Evolutionary conservation across 2,329 filamentous ascomycete species (phyloP).

Genomic region (Cercospora sp.): DNA sequence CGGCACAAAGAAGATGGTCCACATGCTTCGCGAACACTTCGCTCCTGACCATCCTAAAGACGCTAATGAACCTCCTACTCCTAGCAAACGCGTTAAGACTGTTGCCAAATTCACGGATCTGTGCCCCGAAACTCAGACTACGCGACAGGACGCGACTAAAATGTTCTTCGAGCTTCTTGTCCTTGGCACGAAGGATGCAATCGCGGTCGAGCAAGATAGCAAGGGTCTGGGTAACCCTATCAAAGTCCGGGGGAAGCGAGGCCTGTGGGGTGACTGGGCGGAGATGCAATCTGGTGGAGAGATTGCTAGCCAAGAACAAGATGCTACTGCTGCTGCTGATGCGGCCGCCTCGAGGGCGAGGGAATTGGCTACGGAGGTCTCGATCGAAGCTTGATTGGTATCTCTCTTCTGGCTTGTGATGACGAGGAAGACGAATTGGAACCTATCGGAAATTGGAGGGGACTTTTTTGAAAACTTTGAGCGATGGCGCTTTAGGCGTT

Average conservation of each 20-base stretch:
- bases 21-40: conserved; percentile 87
- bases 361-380: conserved; percentile 1
- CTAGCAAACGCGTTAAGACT: conserved; percentile 71
- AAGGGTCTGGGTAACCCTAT: conserved; percentile 76
- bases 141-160: conserved; percentile 89
- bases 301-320: conserved; percentile 24
- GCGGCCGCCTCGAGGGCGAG: background rate
- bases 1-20: conserved; percentile 92
- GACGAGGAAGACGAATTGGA: background rate
- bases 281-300: conserved; percentile 56
- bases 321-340: background rate
- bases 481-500: conserved; percentile 5
- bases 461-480: background rate
- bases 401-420: background rate
- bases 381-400: background rate
- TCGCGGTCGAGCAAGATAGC: conserved; percentile 84
- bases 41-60: conserved; percentile 53
- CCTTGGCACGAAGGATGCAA: conserved; percentile 93
- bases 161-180: conserved; percentile 99
- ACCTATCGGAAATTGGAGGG: background rate
- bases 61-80: conserved; percentile 65
- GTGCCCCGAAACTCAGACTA: conserved; percentile 77
- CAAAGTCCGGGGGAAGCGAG: conserved; percentile 83
- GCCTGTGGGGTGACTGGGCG: conserved; percentile 96
- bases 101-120: conserved; percentile 89